Evolutionary conservation across 495 filamentous ascomycete species (phyloP).

Genomic region (Bacidia rubella): DNA sequence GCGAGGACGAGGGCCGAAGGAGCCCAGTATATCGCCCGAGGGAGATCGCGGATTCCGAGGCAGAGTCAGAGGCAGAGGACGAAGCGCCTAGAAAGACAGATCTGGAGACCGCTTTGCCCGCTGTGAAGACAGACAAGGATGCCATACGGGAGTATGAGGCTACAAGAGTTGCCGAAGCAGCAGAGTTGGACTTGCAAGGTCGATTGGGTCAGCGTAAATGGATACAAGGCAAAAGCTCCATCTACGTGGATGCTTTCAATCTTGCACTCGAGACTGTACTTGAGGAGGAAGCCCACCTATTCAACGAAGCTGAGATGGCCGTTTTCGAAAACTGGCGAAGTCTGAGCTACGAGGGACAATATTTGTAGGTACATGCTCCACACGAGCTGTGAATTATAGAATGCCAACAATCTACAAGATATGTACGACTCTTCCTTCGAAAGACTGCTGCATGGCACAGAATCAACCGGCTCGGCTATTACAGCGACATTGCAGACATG

Average conservation of each 20-base stretch:
- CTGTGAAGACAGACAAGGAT: slow-evolving; percentile 49
- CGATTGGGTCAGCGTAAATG: slow-evolving; percentile 43
- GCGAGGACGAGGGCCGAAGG: neutral
- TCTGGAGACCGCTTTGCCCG: slow-evolving; percentile 62
- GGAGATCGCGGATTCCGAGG: slow-evolving; percentile 23
- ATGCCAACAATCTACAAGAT: slow-evolving; percentile 33
- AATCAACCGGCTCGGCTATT: slow-evolving; percentile 58
- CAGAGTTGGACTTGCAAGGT: slow-evolving; percentile 27
- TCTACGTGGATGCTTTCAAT: slow-evolving; percentile 97
- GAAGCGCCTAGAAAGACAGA: slow-evolving; percentile 43
- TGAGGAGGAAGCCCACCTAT: slow-evolving; percentile 78
- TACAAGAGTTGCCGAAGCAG: slow-evolving; percentile 31
- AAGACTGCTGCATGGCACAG: slow-evolving; percentile 95
- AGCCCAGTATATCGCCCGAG: slow-evolving; percentile 8
- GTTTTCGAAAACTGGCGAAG: slow-evolving; percentile 66
- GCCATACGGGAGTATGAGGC: slow-evolving; percentile 74
- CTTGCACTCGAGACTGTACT: slow-evolving; percentile 82
- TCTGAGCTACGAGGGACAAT: slow-evolving; percentile 77
- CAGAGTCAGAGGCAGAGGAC: slow-evolving; percentile 29
- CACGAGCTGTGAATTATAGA: neutral
- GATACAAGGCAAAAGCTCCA: slow-evolving; percentile 59
- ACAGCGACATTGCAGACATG: slow-evolving; percentile 70
- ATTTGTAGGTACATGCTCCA: slow-evolving; percentile 47
- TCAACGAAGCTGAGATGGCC: slow-evolving; percentile 62
- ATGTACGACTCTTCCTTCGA: slow-evolving; percentile 85